Conservation (phyloP, 805 yeast species). For the Pichia nanzhaoensis region DNA sequence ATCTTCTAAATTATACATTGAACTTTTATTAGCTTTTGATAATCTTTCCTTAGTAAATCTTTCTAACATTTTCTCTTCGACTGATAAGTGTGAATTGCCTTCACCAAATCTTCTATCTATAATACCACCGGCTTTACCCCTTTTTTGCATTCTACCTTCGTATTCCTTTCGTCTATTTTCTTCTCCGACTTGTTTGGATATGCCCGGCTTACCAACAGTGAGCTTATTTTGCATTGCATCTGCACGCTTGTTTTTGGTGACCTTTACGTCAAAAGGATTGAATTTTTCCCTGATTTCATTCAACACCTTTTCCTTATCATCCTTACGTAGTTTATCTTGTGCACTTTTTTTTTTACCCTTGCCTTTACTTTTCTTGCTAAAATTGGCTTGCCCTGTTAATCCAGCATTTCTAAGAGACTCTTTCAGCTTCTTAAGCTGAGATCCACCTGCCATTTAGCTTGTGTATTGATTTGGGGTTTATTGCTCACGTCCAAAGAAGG, state of each 20-base stretch:
- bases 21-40: conserved; percentile 45
- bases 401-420: conserved; percentile 73
- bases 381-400: conserved; percentile 76
- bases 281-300: conserved; percentile 69
- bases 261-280: conserved; percentile 82
- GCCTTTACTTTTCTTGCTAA: conserved; percentile 38
- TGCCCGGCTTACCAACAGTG: conserved; percentile 62
- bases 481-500: no score
- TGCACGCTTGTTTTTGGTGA: conserved; percentile 57
- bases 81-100: conserved; percentile 56
- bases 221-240: conserved; percentile 38
- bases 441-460: conserved; percentile 50
- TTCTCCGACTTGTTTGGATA: conserved; percentile 63
- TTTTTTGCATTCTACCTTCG: conserved; percentile 53
- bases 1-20: conserved; percentile 71
- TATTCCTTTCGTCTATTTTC: conserved; percentile 54
- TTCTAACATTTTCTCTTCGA: conserved; percentile 91
- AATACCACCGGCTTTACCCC: conserved; percentile 72
- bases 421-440: conserved; percentile 78
- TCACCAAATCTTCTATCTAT: conserved; percentile 93
- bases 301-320: conserved; percentile 54
- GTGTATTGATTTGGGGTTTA: neutral
- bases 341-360: conserved; percentile 41
- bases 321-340: conserved; percentile 62
- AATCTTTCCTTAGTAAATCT: conserved; percentile 89